Conservation (phyloP, 176 grass and related monocot species). For the Oryza officinalis region DNA sequence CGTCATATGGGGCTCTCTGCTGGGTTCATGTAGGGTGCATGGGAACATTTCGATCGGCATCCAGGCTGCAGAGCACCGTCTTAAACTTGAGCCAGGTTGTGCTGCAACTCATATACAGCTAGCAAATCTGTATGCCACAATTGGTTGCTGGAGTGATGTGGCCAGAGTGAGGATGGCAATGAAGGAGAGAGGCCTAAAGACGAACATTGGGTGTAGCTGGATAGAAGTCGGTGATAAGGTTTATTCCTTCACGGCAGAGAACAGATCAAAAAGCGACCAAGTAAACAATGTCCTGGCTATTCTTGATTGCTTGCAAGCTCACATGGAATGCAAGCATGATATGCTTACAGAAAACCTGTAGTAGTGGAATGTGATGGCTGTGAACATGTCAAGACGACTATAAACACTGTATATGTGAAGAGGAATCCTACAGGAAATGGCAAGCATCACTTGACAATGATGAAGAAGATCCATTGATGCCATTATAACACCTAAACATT, state of each 20-base stretch:
- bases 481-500: background rate
- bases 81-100: slow-evolving; percentile 58
- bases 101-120: slow-evolving; percentile 57
- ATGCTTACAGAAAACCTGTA: slow-evolving; percentile 16
- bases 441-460: background rate
- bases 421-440: background rate
- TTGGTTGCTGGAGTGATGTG: slow-evolving; percentile 47
- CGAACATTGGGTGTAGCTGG: slow-evolving; percentile 55
- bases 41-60: slow-evolving; percentile 37
- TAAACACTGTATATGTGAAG: slow-evolving; percentile 4
- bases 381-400: background rate
- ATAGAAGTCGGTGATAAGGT: slow-evolving; percentile 59
- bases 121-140: slow-evolving; percentile 55
- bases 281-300: slow-evolving; percentile 28
- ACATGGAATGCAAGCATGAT: slow-evolving; percentile 45
- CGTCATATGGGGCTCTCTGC: slow-evolving; percentile 59
- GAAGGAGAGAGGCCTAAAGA: slow-evolving; percentile 49
- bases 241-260: slow-evolving; percentile 49
- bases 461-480: background rate
- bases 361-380: slow-evolving; percentile 25
- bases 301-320: slow-evolving; percentile 49
- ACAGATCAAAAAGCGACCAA: slow-evolving; percentile 46
- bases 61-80: slow-evolving; percentile 47
- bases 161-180: slow-evolving; percentile 58
- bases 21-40: slow-evolving; percentile 53